These are phyloP conservation scores for Rhododendron simsii DNA, from an alignment of 148 eudicot genomes.

Conservation along the genomic window DNA sequence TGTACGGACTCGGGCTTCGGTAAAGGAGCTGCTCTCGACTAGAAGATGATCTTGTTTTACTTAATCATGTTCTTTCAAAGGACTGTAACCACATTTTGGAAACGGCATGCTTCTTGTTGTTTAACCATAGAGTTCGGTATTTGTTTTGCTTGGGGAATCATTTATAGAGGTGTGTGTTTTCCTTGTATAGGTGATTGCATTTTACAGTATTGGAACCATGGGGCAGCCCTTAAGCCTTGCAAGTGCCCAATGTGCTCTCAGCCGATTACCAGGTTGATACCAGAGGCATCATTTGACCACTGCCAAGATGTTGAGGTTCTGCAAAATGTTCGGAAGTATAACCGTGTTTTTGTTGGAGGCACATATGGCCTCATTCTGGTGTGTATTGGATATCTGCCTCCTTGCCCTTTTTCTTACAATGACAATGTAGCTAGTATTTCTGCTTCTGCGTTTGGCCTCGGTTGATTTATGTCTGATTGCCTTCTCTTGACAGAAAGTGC, in stretches of 20 bases:
- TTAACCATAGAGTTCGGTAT: not conserved
- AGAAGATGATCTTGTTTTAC: not conserved
- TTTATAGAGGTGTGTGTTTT: not conserved
- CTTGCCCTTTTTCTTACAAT: not conserved
- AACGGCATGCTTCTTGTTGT: not conserved
- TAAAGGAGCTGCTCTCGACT: not conserved
- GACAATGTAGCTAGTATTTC: not conserved
- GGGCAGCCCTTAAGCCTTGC: constrained; percentile 36
- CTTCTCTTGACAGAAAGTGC: constrained; percentile 32
- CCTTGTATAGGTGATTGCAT: constrained; percentile 35
- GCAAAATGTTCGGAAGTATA: constrained; percentile 25
- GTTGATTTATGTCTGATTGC: not conserved
- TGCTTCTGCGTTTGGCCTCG: not conserved
- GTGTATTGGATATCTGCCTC: constrained; percentile 1
- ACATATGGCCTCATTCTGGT: constrained; percentile 30
- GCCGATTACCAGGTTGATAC: constrained; percentile 29
- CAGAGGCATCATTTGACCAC: constrained; percentile 26
- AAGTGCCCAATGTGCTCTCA: constrained; percentile 45
- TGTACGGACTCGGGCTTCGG: not conserved
- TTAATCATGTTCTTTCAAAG: not conserved
- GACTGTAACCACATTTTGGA: not conserved
- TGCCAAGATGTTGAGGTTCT: constrained; percentile 21
- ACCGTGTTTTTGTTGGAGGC: constrained; percentile 36
- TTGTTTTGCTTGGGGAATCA: not conserved
- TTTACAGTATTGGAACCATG: constrained; percentile 42